Conservation (phyloP, 2,329 filamentous ascomycete species). For the Neonectria punicea region DNA sequence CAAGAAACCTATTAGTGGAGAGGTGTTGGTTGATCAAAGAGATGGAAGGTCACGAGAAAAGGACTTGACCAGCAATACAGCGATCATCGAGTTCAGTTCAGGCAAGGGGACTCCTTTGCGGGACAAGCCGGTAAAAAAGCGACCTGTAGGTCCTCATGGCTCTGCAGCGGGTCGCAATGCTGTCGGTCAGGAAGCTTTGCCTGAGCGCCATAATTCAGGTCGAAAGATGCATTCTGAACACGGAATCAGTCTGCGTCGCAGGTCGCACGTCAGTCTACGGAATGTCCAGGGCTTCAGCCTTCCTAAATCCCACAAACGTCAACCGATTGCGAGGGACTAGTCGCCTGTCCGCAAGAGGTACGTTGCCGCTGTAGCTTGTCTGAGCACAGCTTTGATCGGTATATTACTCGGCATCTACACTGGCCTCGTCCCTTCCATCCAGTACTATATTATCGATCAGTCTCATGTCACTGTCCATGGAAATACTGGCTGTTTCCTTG, state of each 20-base stretch:
- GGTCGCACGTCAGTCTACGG: conserved; percentile 64
- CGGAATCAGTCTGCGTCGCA: conserved; percentile 58
- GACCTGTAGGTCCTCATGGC: conserved; percentile 12
- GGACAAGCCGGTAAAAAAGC: neutral
- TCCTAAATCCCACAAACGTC: conserved; percentile 64
- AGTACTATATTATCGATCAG: conserved; percentile 79
- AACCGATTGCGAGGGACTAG: conserved; percentile 80
- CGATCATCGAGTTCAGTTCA: neutral
- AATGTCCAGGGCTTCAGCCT: conserved; percentile 63
- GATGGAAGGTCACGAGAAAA: conserved; percentile 1
- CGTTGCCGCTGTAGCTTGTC: conserved; percentile 74
- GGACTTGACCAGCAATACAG: conserved; percentile 3
- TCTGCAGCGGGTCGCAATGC: conserved; percentile 23
- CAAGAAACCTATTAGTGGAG: neutral
- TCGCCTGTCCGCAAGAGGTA: conserved; percentile 73
- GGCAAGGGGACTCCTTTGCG: neutral
- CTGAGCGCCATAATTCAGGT: conserved; percentile 39
- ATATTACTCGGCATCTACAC: conserved; percentile 80
- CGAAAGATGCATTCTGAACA: conserved; percentile 44
- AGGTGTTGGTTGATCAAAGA: too few relatives aligned
- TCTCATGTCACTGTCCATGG: conserved; percentile 75
- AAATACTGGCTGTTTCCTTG: conserved; percentile 78
- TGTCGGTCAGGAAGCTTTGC: conserved; percentile 37
- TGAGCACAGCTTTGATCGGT: conserved; percentile 78
- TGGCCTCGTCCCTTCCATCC: conserved; percentile 81